phyloP scores from a whole-genome alignment of 805 yeast genomes.

The Yamadazyma nakazawae region DNA sequence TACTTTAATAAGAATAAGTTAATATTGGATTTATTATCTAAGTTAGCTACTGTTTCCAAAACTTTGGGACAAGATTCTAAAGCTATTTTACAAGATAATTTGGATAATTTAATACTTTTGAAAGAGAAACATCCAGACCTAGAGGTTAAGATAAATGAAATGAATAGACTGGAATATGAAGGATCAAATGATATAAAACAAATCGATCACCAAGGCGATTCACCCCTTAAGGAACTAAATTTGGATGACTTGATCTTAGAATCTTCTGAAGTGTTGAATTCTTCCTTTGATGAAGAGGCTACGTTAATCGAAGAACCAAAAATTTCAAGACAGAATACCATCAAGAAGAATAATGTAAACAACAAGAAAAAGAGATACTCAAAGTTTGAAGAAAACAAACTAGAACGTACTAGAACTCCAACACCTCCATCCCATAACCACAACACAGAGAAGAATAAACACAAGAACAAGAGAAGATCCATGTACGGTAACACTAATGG shows the following conservation, averaged over 20 bases:
- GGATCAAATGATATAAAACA: conserved; percentile 16
- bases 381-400: conserved; percentile 20
- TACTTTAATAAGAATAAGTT: conserved; percentile 46
- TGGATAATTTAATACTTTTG: conserved; percentile 40
- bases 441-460: conserved; percentile 10
- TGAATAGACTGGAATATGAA: conserved; percentile 7
- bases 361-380: conserved; percentile 36
- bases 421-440: conserved; percentile 23
- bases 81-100: conserved; percentile 43
- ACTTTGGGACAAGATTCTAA: conserved; percentile 49
- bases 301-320: conserved; percentile 20
- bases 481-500: conserved; percentile 10
- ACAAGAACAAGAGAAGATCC: conserved; percentile 8
- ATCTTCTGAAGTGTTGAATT: conserved; percentile 29
- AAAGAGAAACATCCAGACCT: conserved; percentile 37
- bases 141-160: conserved; percentile 24
- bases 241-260: conserved; percentile 33
- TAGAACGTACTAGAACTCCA: conserved; percentile 20
- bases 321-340: conserved; percentile 15
- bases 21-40: conserved; percentile 40
- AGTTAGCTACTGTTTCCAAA: conserved; percentile 43
- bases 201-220: neutral
- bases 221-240: conserved; percentile 22
- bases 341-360: conserved; percentile 21
- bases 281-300: conserved; percentile 34